Evolutionary conservation across 495 filamentous ascomycete species (phyloP), one percentile per base, ranked within the genome.

Genomic region (Aspergillus sclerotiicarbonarius): DNA sequence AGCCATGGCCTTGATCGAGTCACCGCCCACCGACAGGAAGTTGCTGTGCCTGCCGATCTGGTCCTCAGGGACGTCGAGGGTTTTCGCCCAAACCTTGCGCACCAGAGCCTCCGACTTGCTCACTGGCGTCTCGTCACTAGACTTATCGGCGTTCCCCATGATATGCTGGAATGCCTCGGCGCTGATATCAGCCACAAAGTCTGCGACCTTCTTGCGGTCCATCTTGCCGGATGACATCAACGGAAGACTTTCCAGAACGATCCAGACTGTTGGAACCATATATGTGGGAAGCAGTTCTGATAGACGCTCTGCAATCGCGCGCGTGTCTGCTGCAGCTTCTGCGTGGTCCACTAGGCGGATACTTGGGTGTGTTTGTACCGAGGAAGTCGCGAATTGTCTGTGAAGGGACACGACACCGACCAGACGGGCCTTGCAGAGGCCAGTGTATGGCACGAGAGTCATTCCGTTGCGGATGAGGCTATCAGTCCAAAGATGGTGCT

Each of bases 11-110:
- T 67, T 67, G 51, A 85, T 79, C 6, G 80, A 83, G 62, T 84
- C 81, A n/a, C 81, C 82, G 4, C 82, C 82, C 16, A 81, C 71
- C 20, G 65, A 63, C 66, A 84, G 79, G 62, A 85, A 84, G 61
- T 67, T 76, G 59, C 79, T 74, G 19, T 74, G 67, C 7, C 72
- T 64, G 3, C 69, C 67, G 31, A 83, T 62, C 2, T 60, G 15
- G 1, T 57, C 76, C n/a, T 49, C 35, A 1, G 55, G 29, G 18
- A 63, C 32, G 4, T 44, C 37, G 0, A 67, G 63, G 0, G 67
- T 53, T 10, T 59, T 33, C 15, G 56, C 48, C 61, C 58, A 64
- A n/a, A 64, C 29, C 13, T 41, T 15, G 45, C 56, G 63, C 18
- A 70, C 52, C 7, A 39, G 13, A 5, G 51, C 30, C 21, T 66